phyloP scores from a whole-genome alignment of 208 protist genomes.

The Phytomonas sp. region DNA sequence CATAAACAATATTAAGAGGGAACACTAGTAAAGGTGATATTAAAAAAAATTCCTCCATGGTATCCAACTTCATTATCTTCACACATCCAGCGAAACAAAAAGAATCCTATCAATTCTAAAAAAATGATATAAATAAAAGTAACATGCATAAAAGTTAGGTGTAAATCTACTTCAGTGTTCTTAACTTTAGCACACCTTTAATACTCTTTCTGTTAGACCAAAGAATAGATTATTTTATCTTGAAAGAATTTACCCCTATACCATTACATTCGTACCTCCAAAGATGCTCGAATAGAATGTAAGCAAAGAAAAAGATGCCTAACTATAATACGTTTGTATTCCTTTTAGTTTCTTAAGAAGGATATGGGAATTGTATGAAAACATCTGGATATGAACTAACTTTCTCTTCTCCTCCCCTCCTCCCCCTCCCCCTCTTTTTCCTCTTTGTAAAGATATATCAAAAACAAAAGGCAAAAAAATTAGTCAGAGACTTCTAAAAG shows the following conservation, averaged over 20 bases:
- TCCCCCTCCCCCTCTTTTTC: background rate
- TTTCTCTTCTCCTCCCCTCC: background rate
- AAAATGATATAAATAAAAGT: slow-evolving; percentile 2
- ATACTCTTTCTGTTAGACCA: background rate
- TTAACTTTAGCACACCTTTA: background rate
- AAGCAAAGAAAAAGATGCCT: background rate
- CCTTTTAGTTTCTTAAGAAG: background rate
- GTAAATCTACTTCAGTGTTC: background rate
- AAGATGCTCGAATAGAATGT: background rate
- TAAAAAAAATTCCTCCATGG: background rate
- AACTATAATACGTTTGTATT: background rate
- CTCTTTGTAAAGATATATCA: background rate
- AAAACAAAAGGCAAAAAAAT: background rate
- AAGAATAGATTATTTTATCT: background rate
- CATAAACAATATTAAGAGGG: background rate
- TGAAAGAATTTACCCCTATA: background rate
- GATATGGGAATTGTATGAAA: background rate
- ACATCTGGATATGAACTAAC: background rate
- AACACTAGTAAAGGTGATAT: background rate
- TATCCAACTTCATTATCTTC: background rate
- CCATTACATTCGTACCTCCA: background rate
- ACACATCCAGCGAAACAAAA: background rate
- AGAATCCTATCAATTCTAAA: background rate
- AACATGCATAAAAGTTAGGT: background rate
- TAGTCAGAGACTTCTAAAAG: background rate